These are phyloP conservation scores for Emydomyces testavorans DNA, from an alignment of 2,329 filamentous ascomycete species.

Conservation along the genomic window DNA sequence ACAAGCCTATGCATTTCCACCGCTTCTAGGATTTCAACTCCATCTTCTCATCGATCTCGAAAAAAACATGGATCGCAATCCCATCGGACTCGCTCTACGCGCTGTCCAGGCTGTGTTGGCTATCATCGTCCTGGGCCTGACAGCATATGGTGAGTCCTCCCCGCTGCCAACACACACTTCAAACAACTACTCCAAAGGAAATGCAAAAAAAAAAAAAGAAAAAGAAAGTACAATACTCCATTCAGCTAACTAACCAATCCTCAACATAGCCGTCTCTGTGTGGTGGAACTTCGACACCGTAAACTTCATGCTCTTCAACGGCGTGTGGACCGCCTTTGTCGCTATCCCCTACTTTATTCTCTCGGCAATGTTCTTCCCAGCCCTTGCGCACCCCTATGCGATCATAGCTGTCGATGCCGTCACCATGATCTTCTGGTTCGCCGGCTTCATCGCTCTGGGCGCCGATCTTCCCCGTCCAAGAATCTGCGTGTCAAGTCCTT, in stretches of 20 bases:
- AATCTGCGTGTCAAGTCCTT: constrained; percentile 45
- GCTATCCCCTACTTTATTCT: constrained; percentile 57
- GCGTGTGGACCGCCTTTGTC: constrained; percentile 63
- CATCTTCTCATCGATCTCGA: neutral
- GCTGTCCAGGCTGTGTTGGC: constrained; percentile 55
- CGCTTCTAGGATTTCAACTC: no score
- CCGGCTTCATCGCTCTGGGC: constrained; percentile 67
- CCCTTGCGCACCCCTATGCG: constrained; percentile 51
- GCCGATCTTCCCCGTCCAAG: constrained; percentile 48
- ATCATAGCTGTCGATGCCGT: constrained; percentile 57
- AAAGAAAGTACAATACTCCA: no score
- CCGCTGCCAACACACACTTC: neutral
- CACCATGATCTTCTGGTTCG: constrained; percentile 83
- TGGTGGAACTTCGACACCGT: constrained; percentile 45
- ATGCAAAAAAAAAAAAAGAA: constrained; percentile 1
- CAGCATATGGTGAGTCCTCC: constrained; percentile 52
- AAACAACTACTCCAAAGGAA: neutral
- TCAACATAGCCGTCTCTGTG: constrained; percentile 27
- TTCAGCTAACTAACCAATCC: constrained; percentile 38
- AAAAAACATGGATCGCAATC: constrained; percentile 10
- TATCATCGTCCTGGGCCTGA: constrained; percentile 63
- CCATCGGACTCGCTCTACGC: constrained; percentile 38
- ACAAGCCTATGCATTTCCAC: neutral
- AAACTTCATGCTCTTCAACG: constrained; percentile 70
- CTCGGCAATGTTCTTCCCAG: constrained; percentile 51